Evolutionary conservation across 1,284 basidiomycete genomes (phyloP), one percentile per base, ranked within the genome.

Genomic region (Tilletiopsis washingtonensis): DNA sequence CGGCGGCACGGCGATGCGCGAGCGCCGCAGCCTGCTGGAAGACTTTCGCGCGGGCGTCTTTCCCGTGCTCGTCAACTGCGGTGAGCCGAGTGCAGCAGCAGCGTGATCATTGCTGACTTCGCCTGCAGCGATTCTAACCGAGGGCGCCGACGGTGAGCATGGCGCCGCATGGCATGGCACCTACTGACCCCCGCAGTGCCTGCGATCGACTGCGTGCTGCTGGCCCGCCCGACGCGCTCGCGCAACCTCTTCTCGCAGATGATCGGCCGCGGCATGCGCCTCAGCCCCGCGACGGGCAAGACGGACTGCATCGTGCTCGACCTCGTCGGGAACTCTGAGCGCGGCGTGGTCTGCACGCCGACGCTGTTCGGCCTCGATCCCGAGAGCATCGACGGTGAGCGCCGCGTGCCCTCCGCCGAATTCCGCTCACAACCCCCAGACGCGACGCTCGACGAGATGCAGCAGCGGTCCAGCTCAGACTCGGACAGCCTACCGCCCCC

Each of bases 251-350:
- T 91, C 62, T 82, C 86, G 3, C 93, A 97, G 68, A 98, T 97
- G 91, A 88, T 97, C 59, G 93, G 91, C 0, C 81, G 93, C 46
- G 91, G 93, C 6, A 84, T 97, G 79, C 80, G 93, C 49, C 78
- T 87, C 23, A 90, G 86, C 0, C 86, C 88, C 1, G 74, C 74
- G 4, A 91, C 87, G 0, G 85, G 82, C 40, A 98, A 98, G 74
- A 64, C 73, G 32, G 83, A 96, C 68, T 97, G 93, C 71, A 81
- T 82, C 20, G 82, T 97, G 43, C 84, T 98, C 53, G 91, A 98
- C 71, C 84, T 96, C 54, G 88, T 93, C 5, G 91, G 91, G 59
- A 87, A 81, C 46, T 78, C 81, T 23, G 77, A 77, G 24, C 80
- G 83, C 19, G 88, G 88, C 4, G 77, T 94, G 24, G 75, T 89